phyloP scores from a whole-genome alignment of 108 stramenopile genomes.

The Aureococcus anophagefferens region DNA sequence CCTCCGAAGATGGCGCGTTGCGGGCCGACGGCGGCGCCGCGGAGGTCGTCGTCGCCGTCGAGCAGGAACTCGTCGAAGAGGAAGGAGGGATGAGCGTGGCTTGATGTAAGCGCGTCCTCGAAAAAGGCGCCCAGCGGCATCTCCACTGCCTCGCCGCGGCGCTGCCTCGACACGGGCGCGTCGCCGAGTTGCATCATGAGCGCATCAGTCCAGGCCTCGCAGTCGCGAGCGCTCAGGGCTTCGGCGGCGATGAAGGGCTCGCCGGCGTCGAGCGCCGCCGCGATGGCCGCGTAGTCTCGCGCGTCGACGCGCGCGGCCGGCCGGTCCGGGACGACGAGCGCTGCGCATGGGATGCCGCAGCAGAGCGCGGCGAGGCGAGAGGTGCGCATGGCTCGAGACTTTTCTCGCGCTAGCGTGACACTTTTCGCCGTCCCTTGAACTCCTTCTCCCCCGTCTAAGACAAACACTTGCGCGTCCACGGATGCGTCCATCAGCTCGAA shows the following conservation, averaged over 20 bases:
- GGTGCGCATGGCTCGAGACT: too few relatives aligned
- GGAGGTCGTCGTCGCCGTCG: not conserved
- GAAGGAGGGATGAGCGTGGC: not conserved
- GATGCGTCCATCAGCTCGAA: too few relatives aligned
- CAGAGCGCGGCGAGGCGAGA: too few relatives aligned
- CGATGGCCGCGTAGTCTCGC: too few relatives aligned
- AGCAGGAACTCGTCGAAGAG: constrained; percentile 3
- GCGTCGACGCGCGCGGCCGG: too few relatives aligned
- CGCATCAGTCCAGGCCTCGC: not conserved
- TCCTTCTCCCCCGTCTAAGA: too few relatives aligned
- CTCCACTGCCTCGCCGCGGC: not conserved
- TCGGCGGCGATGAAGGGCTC: not conserved
- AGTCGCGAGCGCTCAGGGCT: not conserved
- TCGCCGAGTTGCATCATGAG: not conserved
- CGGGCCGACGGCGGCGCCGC: not conserved
- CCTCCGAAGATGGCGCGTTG: not conserved
- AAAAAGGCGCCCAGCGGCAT: not conserved
- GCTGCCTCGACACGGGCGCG: not conserved
- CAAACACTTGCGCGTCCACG: too few relatives aligned
- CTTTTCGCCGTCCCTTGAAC: too few relatives aligned
- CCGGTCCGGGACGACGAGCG: too few relatives aligned
- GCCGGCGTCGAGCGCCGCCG: too few relatives aligned
- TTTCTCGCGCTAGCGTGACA: too few relatives aligned
- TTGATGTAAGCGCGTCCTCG: not conserved
- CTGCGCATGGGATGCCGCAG: too few relatives aligned